Conservation (phyloP, 139 green algal genomes). For the Chlorella sp. region DNA sequence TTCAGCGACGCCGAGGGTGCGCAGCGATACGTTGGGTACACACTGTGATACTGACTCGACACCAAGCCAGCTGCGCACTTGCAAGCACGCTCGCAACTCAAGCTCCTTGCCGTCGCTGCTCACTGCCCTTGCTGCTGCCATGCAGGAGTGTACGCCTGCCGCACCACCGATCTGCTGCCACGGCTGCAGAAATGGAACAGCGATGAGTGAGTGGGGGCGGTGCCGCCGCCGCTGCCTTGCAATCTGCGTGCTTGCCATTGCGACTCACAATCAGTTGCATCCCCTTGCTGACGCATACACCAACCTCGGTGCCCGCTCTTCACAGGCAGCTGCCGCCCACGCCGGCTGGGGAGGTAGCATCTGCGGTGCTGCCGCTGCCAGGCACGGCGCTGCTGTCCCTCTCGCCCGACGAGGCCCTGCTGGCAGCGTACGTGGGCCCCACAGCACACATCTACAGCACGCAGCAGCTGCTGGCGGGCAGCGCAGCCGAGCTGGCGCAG, state of each 20-base stretch:
- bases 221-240: neutral
- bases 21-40: neutral
- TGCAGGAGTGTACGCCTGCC: constrained; percentile 33
- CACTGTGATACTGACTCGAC: too few species aligned
- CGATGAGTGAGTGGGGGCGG: constrained; percentile 30
- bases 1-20: constrained; percentile 26
- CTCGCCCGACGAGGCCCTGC: constrained; percentile 13
- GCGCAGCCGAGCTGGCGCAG: neutral
- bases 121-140: neutral
- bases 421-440: neutral
- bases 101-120: neutral
- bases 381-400: constrained; percentile 17
- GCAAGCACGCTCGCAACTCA: neutral
- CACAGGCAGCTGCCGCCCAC: constrained; percentile 28
- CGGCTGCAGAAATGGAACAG: constrained; percentile 39
- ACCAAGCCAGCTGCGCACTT: neutral
- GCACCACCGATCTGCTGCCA: constrained; percentile 21
- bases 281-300: too few species aligned
- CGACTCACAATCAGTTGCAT: too few species aligned
- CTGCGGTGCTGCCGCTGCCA: neutral
- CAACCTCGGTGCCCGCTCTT: too few species aligned
- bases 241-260: too few species aligned
- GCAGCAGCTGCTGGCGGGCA: constrained; percentile 9
- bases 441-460: constrained; percentile 28
- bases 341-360: neutral